Evolutionary conservation across 768 basidiomycete genomes (phyloP).

Genomic region (Amyloporia xantha): DNA sequence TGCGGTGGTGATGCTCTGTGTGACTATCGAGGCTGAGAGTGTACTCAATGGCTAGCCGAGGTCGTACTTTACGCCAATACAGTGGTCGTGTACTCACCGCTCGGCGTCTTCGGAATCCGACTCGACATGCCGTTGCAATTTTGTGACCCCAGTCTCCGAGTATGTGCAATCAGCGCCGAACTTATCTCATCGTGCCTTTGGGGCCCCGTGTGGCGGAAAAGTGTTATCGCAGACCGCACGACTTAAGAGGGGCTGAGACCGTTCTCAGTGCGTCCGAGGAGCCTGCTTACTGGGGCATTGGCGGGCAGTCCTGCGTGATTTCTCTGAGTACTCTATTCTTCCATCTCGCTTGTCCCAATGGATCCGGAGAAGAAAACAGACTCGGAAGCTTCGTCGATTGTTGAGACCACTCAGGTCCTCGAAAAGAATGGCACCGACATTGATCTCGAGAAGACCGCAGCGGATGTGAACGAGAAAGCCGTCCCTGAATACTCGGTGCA

Average conservation of each 20-base stretch:
- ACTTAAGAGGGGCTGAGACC: neutral
- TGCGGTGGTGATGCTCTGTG: too few relatives aligned
- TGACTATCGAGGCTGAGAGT: too few relatives aligned
- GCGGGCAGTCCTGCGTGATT: too few relatives aligned
- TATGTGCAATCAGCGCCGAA: neutral
- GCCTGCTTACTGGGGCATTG: neutral
- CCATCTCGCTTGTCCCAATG: neutral
- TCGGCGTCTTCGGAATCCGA: too few relatives aligned
- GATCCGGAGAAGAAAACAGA: constrained; percentile 1
- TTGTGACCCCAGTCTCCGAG: neutral
- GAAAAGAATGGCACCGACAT: constrained; percentile 13
- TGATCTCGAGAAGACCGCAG: constrained; percentile 2
- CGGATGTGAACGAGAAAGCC: neutral
- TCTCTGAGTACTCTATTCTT: neutral
- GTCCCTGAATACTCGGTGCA: neutral
- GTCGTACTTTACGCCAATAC: too few relatives aligned
- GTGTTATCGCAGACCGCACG: neutral
- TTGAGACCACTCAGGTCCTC: constrained; percentile 6
- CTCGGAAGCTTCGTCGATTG: neutral
- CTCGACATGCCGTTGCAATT: too few relatives aligned
- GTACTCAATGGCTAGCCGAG: too few relatives aligned
- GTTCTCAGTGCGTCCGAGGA: neutral
- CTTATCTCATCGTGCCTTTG: neutral
- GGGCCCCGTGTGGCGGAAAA: neutral
- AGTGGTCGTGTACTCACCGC: too few relatives aligned